These are phyloP conservation scores for Leersia perrieri DNA, from an alignment of 176 grass and related monocot genomes.

Conservation along the genomic window DNA sequence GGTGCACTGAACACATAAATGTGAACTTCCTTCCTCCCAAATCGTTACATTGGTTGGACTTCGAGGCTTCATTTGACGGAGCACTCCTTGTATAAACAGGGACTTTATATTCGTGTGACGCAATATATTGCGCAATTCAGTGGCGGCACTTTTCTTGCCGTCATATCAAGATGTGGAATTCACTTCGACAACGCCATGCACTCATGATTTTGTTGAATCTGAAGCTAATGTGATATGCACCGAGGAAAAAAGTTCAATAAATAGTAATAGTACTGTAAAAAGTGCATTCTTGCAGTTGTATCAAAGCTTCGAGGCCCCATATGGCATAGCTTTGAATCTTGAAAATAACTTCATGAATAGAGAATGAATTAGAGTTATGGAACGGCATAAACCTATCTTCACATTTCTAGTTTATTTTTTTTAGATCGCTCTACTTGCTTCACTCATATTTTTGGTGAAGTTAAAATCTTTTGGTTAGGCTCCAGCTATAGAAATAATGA, in stretches of 20 bases:
- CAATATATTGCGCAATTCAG: neutral
- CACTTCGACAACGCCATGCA: neutral
- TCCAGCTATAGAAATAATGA: too few relatives aligned
- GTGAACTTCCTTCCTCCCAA: neutral
- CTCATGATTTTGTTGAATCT: neutral
- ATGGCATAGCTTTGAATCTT: too few relatives aligned
- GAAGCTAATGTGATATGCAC: neutral
- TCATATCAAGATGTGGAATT: neutral
- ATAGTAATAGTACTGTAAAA: neutral
- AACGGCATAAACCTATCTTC: too few relatives aligned
- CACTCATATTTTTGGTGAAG: too few relatives aligned
- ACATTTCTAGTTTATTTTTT: too few relatives aligned
- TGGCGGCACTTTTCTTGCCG: conserved; percentile 41
- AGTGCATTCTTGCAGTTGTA: too few relatives aligned
- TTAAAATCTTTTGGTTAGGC: too few relatives aligned
- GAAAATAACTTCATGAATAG: too few relatives aligned
- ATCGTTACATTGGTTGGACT: neutral
- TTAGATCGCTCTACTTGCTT: too few relatives aligned
- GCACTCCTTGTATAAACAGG: neutral
- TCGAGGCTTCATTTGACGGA: neutral
- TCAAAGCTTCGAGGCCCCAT: too few relatives aligned
- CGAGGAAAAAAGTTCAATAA: neutral
- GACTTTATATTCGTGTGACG: neutral
- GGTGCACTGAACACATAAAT: too few relatives aligned
- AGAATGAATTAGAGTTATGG: too few relatives aligned